phyloP scores from a whole-genome alignment of 495 filamentous ascomycete genomes.

The Melanomma pulvis-pyrius region DNA sequence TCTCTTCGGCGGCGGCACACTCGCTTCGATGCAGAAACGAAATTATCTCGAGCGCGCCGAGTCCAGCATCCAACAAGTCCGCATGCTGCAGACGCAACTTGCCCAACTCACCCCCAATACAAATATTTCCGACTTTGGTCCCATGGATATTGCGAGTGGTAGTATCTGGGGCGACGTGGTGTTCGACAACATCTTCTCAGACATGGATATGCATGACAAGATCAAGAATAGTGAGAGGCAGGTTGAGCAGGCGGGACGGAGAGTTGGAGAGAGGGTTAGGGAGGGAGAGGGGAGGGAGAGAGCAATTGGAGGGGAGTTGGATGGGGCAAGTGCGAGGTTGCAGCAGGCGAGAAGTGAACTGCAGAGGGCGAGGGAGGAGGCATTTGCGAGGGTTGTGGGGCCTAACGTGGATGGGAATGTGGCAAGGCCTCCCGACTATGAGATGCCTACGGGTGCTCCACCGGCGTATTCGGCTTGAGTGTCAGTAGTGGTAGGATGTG shows the following conservation, averaged over 20 bases:
- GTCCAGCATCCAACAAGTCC: slow-evolving; percentile 37
- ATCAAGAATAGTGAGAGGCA: slow-evolving; percentile 47
- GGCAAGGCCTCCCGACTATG: slow-evolving; percentile 1
- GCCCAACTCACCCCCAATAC: slow-evolving; percentile 41
- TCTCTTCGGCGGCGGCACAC: slow-evolving; percentile 24
- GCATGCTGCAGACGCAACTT: slow-evolving; percentile 43
- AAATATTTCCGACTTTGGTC: slow-evolving; percentile 7
- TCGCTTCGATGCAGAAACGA: slow-evolving; percentile 48
- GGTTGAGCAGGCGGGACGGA: slow-evolving; percentile 40
- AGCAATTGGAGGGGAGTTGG: slow-evolving; percentile 20
- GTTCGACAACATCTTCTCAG: slow-evolving; percentile 54
- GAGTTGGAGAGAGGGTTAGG: slow-evolving; percentile 32
- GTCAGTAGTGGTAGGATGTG: neutral
- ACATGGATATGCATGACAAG: slow-evolving; percentile 52
- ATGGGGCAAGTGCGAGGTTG: slow-evolving; percentile 37
- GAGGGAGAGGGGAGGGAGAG: slow-evolving; percentile 34
- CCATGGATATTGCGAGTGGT: slow-evolving; percentile 44
- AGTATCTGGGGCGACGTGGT: slow-evolving; percentile 50
- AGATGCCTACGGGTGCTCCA: neutral
- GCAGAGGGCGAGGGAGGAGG: slow-evolving; percentile 45
- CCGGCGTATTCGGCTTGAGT: slow-evolving; percentile 15
- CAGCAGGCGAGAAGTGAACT: slow-evolving; percentile 44
- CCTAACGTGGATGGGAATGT: neutral
- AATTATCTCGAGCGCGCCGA: slow-evolving; percentile 49
- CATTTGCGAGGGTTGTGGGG: slow-evolving; percentile 18